phyloP scores from a whole-genome alignment of 805 yeast genomes.

The Yamadazyma takamatsuzukensis region DNA sequence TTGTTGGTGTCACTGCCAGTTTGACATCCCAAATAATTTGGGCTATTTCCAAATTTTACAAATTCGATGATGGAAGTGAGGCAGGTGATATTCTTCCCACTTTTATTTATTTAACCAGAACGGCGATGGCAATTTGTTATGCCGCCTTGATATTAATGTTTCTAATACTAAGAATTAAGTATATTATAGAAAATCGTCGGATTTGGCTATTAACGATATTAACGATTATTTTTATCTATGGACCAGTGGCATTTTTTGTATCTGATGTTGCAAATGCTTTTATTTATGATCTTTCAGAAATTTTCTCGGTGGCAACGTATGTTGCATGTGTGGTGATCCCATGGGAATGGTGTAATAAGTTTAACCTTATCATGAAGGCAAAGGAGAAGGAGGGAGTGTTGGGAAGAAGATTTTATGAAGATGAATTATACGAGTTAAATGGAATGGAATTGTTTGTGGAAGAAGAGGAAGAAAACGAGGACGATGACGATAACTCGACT shows the following conservation, averaged over 20 bases:
- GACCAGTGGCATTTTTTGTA: conserved; percentile 67
- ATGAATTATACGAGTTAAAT: conserved; percentile 47
- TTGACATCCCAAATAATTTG: conserved; percentile 60
- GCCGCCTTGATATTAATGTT: conserved; percentile 60
- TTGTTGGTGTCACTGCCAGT: conserved; percentile 53
- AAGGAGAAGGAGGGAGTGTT: conserved; percentile 68
- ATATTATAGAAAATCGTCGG: conserved; percentile 43
- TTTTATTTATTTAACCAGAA: conserved; percentile 68
- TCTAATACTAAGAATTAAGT: conserved; percentile 47
- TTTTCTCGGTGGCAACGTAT: conserved; percentile 70
- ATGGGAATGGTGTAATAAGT: conserved; percentile 83
- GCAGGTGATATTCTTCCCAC: conserved; percentile 63
- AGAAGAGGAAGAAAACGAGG: conserved; percentile 18
- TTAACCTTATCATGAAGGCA: conserved; percentile 51
- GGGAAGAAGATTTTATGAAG: conserved; percentile 74
- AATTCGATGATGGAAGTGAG: conserved; percentile 34
- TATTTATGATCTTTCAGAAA: conserved; percentile 70
- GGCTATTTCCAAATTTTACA: conserved; percentile 59
- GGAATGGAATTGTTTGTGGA: conserved; percentile 38
- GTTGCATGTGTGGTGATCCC: conserved; percentile 68
- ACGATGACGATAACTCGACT: conserved; percentile 2
- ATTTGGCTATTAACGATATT: conserved; percentile 56
- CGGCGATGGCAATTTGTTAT: conserved; percentile 66
- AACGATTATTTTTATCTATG: conserved; percentile 51
- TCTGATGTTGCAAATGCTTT: conserved; percentile 75